Conservation (phyloP, 176 grass and related monocot species). For the Coix lacrymajobi region DNA sequence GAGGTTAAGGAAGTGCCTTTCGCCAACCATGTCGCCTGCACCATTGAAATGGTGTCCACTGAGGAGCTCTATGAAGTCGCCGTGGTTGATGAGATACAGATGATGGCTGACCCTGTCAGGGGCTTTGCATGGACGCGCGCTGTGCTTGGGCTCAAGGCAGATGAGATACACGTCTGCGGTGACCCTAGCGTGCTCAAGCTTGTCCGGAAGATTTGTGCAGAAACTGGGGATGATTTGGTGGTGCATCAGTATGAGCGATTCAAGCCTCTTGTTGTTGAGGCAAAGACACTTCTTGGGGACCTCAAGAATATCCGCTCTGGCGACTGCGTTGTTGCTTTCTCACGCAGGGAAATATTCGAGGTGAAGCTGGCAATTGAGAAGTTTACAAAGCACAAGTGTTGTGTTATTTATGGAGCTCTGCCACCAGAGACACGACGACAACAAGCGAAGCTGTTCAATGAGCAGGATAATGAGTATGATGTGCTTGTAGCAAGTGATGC, state of each 20-base stretch:
- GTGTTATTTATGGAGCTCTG: slow-evolving; percentile 85
- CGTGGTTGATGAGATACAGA: slow-evolving; percentile 92
- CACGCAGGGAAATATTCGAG: slow-evolving; percentile 87
- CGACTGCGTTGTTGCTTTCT: slow-evolving; percentile 85
- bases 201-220: slow-evolving; percentile 60
- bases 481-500: slow-evolving; percentile 91
- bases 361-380: slow-evolving; percentile 92
- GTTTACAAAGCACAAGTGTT: slow-evolving; percentile 92
- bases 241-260: slow-evolving; percentile 76
- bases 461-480: slow-evolving; percentile 87
- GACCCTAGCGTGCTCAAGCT: slow-evolving; percentile 85
- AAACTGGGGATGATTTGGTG: slow-evolving; percentile 76
- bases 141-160: slow-evolving; percentile 82
- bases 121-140: slow-evolving; percentile 90
- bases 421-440: slow-evolving; percentile 84
- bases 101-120: slow-evolving; percentile 72
- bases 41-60: slow-evolving; percentile 78
- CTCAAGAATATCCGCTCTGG: slow-evolving; percentile 77
- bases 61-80: slow-evolving; percentile 86
- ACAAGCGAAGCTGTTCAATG: slow-evolving; percentile 80
- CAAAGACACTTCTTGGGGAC: slow-evolving; percentile 68
- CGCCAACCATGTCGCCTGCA: slow-evolving; percentile 72
- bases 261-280: slow-evolving; percentile 90
- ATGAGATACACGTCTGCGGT: slow-evolving; percentile 94
- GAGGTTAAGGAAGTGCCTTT: slow-evolving; percentile 83